Evolutionary conservation across 495 filamentous ascomycete genomes (phyloP), one percentile per base, ranked within the genome.

Genomic region (Penicillium robsamsonii): DNA sequence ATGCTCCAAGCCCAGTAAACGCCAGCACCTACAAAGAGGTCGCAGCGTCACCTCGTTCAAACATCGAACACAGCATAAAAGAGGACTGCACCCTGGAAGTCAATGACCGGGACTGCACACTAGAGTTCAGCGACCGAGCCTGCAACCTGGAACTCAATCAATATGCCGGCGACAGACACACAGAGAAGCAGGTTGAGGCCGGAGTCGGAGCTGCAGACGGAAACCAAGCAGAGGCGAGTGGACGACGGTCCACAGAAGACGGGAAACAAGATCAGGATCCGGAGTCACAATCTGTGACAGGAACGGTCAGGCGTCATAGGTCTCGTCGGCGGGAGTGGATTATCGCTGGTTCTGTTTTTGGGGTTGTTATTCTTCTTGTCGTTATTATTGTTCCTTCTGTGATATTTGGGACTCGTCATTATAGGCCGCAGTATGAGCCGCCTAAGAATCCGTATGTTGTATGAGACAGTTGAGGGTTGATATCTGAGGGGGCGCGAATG

Each of bases 331-430:
- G 52, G 11, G 29, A 54, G 31, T 54, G 52, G 52, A 40, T 54
- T 30, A 46, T 54, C n/a, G 10, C 33, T 10, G 31, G 52, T 24
- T 45, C 52, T 3, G 43, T 31, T 18, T 15, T 54, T 27, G 52
- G 33, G 7, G 33, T 24, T 27, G 13, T 54, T 46, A 33, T 54
- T 29, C 13, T 54, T 27, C 42, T 54, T 20, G 43, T 46, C 31
- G 52, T 54, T 25, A 46, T 54, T 10, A 54, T 54, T 54, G 52
- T 54, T 29, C 52, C 52, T 27, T 54, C 52, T 13, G 52, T 18
- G 1, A 54, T 54, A 11, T 54, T 46, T 20, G 52, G 52, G 13
- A 54, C 30, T 18, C 42, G 52, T 18, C 29, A 54, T 15, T 24
- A 43, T n/a, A 46, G 35, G 18, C 25, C 52, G 20, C 52, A 54